Evolutionary conservation across 1,284 basidiomycete genomes (phyloP).

Genomic region (Peniophora sp.): DNA sequence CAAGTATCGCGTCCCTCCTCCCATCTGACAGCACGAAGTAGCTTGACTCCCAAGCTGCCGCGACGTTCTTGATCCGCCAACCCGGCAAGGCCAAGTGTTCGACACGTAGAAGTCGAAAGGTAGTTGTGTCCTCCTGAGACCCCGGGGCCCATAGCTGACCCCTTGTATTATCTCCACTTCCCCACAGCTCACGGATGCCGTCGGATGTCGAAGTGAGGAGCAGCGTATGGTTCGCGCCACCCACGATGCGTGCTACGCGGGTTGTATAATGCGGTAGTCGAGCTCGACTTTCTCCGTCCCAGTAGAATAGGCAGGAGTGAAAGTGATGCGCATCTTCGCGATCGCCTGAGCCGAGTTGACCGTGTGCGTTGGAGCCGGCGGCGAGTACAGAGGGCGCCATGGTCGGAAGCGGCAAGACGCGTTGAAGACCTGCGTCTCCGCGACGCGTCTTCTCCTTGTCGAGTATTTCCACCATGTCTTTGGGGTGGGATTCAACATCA

Average conservation of each 20-base stretch:
- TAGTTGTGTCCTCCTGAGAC: slow-evolving; percentile 14
- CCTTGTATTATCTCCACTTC: slow-evolving; percentile 50
- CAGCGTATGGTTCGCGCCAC: slow-evolving; percentile 64
- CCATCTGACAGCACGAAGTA: slow-evolving; percentile 51
- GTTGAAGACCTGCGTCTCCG: no score
- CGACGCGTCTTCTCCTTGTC: no score
- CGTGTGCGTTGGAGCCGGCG: slow-evolving; percentile 72
- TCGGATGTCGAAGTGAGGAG: slow-evolving; percentile 24
- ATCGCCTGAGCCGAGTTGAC: slow-evolving; percentile 60
- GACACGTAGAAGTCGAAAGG: slow-evolving; percentile 42
- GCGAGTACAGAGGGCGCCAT: slow-evolving; percentile 19
- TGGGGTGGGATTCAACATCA: no score
- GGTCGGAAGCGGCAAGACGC: not conserved
- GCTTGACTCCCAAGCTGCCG: slow-evolving; percentile 77
- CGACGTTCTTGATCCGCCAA: slow-evolving; percentile 37
- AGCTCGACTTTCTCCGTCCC: not conserved
- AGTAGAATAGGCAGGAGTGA: slow-evolving; percentile 34
- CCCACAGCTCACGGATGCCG: slow-evolving; percentile 47
- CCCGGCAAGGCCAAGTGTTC: slow-evolving; percentile 22
- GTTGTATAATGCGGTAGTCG: slow-evolving; percentile 13
- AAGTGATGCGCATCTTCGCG: slow-evolving; percentile 54
- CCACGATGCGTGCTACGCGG: slow-evolving; percentile 36
- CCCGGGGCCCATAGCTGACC: slow-evolving; percentile 51
- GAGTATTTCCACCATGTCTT: no score
- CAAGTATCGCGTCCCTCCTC: slow-evolving; percentile 56